Percentiles rank a stretch among this genome's conserved stretches.
phyloP scores from a whole-genome alignment of 192 early-diverging fungal genomes.

The Coemansia sp. region DNA sequence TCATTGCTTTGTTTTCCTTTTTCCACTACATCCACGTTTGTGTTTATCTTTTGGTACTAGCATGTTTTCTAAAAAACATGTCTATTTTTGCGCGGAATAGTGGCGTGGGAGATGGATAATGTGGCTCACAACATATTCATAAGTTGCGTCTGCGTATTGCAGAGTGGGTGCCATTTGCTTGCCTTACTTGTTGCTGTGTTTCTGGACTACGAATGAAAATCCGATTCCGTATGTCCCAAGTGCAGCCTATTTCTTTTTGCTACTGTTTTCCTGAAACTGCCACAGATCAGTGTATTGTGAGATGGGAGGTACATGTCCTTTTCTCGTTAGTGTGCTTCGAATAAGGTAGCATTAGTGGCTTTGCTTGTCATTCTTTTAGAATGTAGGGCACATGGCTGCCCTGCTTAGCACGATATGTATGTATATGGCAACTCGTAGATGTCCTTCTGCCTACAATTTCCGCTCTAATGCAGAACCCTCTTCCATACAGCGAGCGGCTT shows the following conservation, averaged over 20 bases:
- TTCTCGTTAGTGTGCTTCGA: neutral
- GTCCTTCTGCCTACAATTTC: neutral
- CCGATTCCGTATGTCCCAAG: neutral
- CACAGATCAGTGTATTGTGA: neutral
- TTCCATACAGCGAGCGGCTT: neutral
- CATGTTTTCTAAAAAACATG: neutral
- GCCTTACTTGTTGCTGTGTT: neutral
- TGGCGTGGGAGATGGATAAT: neutral
- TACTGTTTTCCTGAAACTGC: neutral
- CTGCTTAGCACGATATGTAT: neutral
- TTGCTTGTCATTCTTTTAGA: neutral
- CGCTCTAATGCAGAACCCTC: neutral
- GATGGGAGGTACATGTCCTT: neutral
- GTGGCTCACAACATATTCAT: neutral
- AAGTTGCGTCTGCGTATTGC: neutral
- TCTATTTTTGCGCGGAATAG: neutral
- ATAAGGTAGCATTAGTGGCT: neutral
- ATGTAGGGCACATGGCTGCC: neutral
- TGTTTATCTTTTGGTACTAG: neutral
- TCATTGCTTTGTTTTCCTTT: neutral
- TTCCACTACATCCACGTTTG: neutral
- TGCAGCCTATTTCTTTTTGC: neutral
- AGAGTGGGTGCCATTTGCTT: neutral
- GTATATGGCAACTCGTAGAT: neutral
- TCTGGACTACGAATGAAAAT: neutral